phyloP scores from a whole-genome alignment of 225 moss, liverwort and hornwort species.

The Polytrichum commune region DNA sequence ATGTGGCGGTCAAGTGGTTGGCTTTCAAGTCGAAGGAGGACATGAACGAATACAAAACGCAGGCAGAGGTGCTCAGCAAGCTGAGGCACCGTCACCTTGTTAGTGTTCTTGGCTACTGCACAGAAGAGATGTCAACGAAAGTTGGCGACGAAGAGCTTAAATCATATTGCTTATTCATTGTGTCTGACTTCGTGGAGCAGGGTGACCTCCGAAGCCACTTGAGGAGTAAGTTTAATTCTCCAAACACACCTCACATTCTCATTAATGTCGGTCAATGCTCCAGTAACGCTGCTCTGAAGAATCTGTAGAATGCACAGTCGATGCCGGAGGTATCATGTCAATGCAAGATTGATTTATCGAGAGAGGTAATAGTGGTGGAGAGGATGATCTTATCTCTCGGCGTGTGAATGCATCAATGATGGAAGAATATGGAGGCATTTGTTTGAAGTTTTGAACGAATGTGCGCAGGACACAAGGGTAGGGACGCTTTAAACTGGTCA shows the following conservation, averaged over 20 bases:
- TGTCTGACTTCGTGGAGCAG: slow-evolving; percentile 77
- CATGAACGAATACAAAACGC: slow-evolving; percentile 67
- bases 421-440: no score
- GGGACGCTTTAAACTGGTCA: slow-evolving; percentile 74
- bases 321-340: no score
- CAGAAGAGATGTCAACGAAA: slow-evolving; percentile 55
- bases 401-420: no score
- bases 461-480: slow-evolving; percentile 43
- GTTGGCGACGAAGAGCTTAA: slow-evolving; percentile 60
- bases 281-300: no score
- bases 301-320: no score
- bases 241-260: no score
- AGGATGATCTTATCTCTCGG: no score
- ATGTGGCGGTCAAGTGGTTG: slow-evolving; percentile 81
- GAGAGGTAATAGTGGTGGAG: no score
- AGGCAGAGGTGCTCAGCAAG: slow-evolving; percentile 76
- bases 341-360: no score
- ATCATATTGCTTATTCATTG: slow-evolving; percentile 67
- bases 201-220: slow-evolving; percentile 78
- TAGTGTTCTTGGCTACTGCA: slow-evolving; percentile 79
- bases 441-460: neutral
- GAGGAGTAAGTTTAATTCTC: slow-evolving; percentile 41
- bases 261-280: no score
- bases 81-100: slow-evolving; percentile 89
- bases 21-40: slow-evolving; percentile 82